These are phyloP conservation scores for Lecanicillium sp. DNA, from an alignment of 2,329 filamentous ascomycete species.

Conservation along the genomic window DNA sequence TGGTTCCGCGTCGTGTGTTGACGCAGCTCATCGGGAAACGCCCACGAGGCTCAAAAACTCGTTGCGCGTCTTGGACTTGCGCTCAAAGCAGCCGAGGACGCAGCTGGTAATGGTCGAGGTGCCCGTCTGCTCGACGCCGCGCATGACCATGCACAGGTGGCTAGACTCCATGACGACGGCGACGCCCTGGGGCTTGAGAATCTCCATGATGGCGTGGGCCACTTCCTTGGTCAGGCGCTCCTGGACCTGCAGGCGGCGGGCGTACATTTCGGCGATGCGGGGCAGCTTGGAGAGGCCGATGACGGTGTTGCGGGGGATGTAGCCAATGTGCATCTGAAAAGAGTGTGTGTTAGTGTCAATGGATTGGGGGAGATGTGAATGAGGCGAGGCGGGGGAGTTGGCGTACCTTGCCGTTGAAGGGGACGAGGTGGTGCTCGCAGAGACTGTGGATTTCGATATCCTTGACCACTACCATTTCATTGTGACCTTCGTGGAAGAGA, in stretches of 20 bases:
- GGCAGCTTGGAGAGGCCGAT: conserved; percentile 94
- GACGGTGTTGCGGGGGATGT: conserved; percentile 86
- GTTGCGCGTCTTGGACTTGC: conserved; percentile 86
- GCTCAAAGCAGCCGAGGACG: conserved; percentile 93
- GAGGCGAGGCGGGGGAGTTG: neutral
- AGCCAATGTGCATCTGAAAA: conserved; percentile 91
- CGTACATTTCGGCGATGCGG: conserved; percentile 95
- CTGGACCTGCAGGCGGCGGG: conserved; percentile 87
- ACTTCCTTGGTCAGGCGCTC: conserved; percentile 95
- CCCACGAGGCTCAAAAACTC: conserved; percentile 82
- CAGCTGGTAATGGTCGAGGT: conserved; percentile 90
- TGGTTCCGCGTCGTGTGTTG: too few species aligned
- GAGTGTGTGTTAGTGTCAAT: neutral
- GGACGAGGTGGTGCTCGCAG: conserved; percentile 96
- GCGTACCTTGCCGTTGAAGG: conserved; percentile 83
- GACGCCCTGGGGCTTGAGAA: conserved; percentile 88
- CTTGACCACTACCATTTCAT: conserved; percentile 95
- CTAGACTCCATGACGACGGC: conserved; percentile 96
- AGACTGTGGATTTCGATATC: conserved; percentile 93
- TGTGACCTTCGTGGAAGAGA: conserved; percentile 93
- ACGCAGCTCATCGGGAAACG: conserved; percentile 36
- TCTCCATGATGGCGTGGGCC: conserved; percentile 85
- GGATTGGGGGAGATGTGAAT: neutral
- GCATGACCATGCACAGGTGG: conserved; percentile 98
- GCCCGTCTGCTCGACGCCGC: conserved; percentile 88